Conservation (phyloP, 345 rosid genomes). For the Populus deltoides region DNA sequence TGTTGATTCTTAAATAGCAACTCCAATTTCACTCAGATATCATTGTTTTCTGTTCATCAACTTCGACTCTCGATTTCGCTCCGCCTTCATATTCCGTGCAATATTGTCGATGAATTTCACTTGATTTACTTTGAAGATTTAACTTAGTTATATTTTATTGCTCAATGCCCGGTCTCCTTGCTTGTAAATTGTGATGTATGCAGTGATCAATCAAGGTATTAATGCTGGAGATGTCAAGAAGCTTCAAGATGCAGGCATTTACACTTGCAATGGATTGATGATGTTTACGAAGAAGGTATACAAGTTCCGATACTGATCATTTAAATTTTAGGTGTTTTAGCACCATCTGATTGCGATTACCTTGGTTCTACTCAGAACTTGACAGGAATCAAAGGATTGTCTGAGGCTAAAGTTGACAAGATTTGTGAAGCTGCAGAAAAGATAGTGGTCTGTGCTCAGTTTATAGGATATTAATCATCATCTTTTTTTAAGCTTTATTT, state of each 20-base stretch:
- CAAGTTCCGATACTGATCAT: not conserved
- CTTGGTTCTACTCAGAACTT: conserved; percentile 43
- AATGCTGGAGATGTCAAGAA: conserved; percentile 91
- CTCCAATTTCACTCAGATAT: not conserved
- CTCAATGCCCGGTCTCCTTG: not conserved
- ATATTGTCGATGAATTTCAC: not conserved
- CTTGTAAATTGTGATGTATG: not conserved
- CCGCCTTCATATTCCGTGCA: not conserved
- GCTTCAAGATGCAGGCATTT: conserved; percentile 92
- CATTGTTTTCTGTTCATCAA: not conserved
- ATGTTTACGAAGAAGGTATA: conserved; percentile 92
- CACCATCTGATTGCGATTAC: not conserved
- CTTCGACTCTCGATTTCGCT: not conserved
- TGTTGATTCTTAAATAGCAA: not conserved
- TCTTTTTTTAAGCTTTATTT: not conserved
- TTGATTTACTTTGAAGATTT: not conserved
- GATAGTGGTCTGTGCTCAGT: conserved; percentile 63
- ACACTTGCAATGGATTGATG: conserved; percentile 95
- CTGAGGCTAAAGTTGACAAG: conserved; percentile 95
- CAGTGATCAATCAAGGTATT: conserved; percentile 79
- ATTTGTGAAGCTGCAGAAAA: conserved; percentile 98
- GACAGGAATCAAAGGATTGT: conserved; percentile 91
- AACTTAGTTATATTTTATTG: not conserved
- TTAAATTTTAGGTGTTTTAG: not conserved
- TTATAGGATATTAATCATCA: not conserved